Base-by-base conservation (phyloP, 495 filamentous ascomycete genomes). In the Trichoderma asperelloides region DNA sequence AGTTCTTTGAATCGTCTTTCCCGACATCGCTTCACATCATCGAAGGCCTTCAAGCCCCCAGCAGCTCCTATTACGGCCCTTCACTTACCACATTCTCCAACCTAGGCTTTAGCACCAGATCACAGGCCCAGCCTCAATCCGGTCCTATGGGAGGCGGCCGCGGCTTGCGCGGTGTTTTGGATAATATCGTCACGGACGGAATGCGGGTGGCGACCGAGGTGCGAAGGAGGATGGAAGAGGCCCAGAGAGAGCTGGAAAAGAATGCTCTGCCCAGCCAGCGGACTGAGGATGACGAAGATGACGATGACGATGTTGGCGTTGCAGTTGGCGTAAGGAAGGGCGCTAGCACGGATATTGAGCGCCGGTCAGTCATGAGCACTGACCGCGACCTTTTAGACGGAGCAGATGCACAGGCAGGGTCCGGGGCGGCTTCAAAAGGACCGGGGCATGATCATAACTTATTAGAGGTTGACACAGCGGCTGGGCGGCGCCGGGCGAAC, bases 121-220 rank as follows among this genome's bases (percentile, higher is more conserved):
- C 80, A n/a, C 69, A 77, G 2, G 72, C 30, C 70, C 71, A 27
- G 71, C 70, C 23, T 77, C 77, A 21, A 78, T 78, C n/a, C 80
- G 79, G 11, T 78, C 78, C 21, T 79, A 84, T 84, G 0, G 84
- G 84, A 0, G 88, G 90, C 0, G 84, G 86, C 9, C 91, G 92
- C 66, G 92, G 95, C 13, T 82, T 98, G 11, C 84, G 95, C 39
- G 95, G 95, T 18, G 93, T 98, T 65, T 78, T 98, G 13, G 95
- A 98, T 76, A 96, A 96, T 71, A 97, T 98, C 68, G 95, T 97
- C 68, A 93, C 89, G 5, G 95, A 98, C 72, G 95, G 95, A 33
- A 96, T 97, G 86, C 86, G 93, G 43, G 93, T 98, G 63, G 96
- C 95, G 0, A 89, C 87, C 8, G 95, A 98, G 78, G 93, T 98